Conservation (phyloP, 192 early-diverging fungal genomes). For the Rhizophlyctis rosea region DNA sequence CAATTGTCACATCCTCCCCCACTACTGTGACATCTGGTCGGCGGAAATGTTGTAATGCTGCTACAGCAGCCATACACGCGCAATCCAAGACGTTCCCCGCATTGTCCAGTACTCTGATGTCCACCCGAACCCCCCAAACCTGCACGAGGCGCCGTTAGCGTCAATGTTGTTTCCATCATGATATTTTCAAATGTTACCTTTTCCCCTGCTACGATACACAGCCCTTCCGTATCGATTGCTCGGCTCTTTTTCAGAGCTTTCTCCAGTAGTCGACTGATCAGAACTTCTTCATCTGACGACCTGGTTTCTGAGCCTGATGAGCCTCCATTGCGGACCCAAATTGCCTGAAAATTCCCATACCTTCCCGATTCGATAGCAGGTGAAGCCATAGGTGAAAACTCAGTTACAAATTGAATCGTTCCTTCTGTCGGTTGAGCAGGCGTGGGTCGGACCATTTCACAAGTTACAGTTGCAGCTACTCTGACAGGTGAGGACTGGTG, state of each 20-base stretch:
- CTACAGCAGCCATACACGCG: slow-evolving; percentile 85
- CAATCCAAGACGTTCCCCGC: slow-evolving; percentile 93
- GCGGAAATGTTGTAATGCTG: slow-evolving; percentile 84
- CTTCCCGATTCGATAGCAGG: slow-evolving; percentile 66
- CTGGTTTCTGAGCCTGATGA: slow-evolving; percentile 28
- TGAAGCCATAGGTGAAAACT: slow-evolving; percentile 84
- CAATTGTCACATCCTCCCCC: slow-evolving; percentile 86
- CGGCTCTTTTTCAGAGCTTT: slow-evolving; percentile 77
- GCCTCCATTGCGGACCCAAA: background rate
- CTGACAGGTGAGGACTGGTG: background rate
- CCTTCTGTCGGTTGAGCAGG: slow-evolving; percentile 75
- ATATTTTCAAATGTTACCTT: slow-evolving; percentile 51
- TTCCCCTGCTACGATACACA: slow-evolving; percentile 94
- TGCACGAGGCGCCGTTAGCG: background rate
- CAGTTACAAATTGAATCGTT: slow-evolving; percentile 77
- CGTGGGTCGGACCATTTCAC: slow-evolving; percentile 57
- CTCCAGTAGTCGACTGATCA: slow-evolving; percentile 83
- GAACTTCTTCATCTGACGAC: slow-evolving; percentile 78
- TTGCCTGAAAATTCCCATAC: slow-evolving; percentile 29
- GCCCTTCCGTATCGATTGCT: slow-evolving; percentile 92
- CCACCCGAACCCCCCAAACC: slow-evolving; percentile 89
- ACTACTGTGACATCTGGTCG: slow-evolving; percentile 93
- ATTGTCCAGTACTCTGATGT: slow-evolving; percentile 89
- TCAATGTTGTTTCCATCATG: slow-evolving; percentile 3
- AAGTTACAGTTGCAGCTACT: slow-evolving; percentile 47